Evolutionary conservation across 176 grass and related monocot genomes (phyloP), one percentile per base, ranked within the genome.

Genomic region (Rhynchospora tenuis): DNA sequence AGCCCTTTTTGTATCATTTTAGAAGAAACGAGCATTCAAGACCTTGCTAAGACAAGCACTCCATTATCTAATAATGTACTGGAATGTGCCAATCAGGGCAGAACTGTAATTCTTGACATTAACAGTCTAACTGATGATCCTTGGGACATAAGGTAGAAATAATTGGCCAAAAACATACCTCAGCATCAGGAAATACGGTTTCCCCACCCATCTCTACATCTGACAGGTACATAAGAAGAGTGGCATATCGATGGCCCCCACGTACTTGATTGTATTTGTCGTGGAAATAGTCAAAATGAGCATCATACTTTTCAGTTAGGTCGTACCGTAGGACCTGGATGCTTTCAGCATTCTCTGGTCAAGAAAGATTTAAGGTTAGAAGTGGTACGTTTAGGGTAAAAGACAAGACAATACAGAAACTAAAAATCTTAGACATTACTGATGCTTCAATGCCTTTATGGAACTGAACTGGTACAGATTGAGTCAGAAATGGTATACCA

Each of bases 201-300:
- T 97, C 94, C 33, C 91, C 94, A 61, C 91, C 94, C 74, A 79
- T 89, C 58, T 86, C 80, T 26, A 92, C 94, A 86, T 92, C 86
- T 19, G 94, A 86, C 54, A 97, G 31, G 64, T 97, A 97, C 91
- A 97, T 97, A 15, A 97, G 86, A 19, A 97, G 86, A 63, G 94
- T 94, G 23, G 94, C 91, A 17, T 85, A n/a, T n/a, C 94, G 88
- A 80, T 97, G 90, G 58, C 94, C 94, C 42, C 91, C 94, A 10
- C 7, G 86, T 64, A 23, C 74, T 58, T 89, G 79, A 88, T 92
- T 94, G 2, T 72, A 59, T 82, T 90, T 82, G 77, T 97, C 94
- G 24, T 58, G 64, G 64, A 97, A 97, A 84, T 86, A 97, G 69
- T 97, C 94, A 0, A 92, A 97, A 86, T 92, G 94, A 6, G 91